Evolutionary conservation across 768 basidiomycete species (phyloP), one percentile per base, ranked within the genome.

Genomic region (Galerina sulciceps): DNA sequence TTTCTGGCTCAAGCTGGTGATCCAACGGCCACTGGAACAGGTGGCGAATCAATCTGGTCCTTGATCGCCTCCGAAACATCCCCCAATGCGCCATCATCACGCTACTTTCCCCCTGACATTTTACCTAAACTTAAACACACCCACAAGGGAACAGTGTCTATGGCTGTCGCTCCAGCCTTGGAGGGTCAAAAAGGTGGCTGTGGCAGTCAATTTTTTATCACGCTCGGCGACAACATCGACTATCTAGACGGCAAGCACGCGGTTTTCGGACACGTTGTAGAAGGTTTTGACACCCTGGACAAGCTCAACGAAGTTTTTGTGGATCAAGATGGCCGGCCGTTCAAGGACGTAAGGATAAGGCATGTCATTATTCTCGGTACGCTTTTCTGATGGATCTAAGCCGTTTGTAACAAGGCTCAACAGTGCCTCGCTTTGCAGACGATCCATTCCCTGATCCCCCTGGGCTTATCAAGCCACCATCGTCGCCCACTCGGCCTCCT

Each of bases 1-100:
- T 99, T 99, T 65, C 83, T 99, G 51, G 96, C 96, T 10, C 97
- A 99, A 74, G 82, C 86, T 1, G 97, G 97, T n/a, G 97, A 99
- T 67, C 97, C 96, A 6, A 90, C 93, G 15, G 96, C 96, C 6
- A 91, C 93, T 1, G 96, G 97, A 17, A 94, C 87, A 31, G 96
- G 97, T 31, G 97, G 97, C 45, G 90, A 94, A 76, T 94, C 88
- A 3, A 81, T 96, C 66, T 91, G 88, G 84, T 94, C 94, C 5
- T 81, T 85, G 65, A 80, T 93, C 47, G 78, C 84, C 52, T 82
- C 87, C 6, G 74, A 80, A 63, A 72, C 73, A 6, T 69, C 75
- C 20, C 67, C 70, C 55, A 68, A 75, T 44, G 61, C 71, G 26
- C 60, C 73, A 10, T 70, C 80, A 6, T 77, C 87, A n/a, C 88